Conservation (phyloP, 2,329 filamentous ascomycete species). For the Lasiodiplodia citricola region DNA sequence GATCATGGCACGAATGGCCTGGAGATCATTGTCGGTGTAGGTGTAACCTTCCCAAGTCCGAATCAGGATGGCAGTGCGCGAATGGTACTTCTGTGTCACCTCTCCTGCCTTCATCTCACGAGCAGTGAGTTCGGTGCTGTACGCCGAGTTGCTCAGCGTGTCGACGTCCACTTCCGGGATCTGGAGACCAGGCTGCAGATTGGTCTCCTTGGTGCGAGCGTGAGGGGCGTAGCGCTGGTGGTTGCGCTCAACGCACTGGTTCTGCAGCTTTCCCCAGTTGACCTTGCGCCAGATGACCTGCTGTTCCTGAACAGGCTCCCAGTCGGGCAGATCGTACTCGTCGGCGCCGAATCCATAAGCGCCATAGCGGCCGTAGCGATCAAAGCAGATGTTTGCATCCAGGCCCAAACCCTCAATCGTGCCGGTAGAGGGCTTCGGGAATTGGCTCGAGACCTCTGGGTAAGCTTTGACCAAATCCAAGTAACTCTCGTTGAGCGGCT, state of each 20-base stretch:
- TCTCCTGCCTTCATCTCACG: slow-evolving; percentile 7
- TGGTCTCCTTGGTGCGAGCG: slow-evolving; percentile 45
- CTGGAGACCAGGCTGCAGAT: slow-evolving; percentile 23
- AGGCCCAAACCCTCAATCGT: slow-evolving; percentile 46
- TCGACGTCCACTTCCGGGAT: slow-evolving; percentile 21
- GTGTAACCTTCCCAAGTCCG: slow-evolving; percentile 54
- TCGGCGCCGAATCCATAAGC: slow-evolving; percentile 64
- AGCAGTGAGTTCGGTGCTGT: slow-evolving; percentile 23
- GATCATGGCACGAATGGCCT: slow-evolving; percentile 52
- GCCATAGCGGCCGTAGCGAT: slow-evolving; percentile 58
- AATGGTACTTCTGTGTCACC: slow-evolving; percentile 42
- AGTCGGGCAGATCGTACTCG: slow-evolving; percentile 53
- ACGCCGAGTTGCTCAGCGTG: slow-evolving; percentile 9
- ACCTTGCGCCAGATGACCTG: slow-evolving; percentile 66
- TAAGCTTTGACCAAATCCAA: slow-evolving; percentile 71
- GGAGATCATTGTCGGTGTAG: slow-evolving; percentile 54
- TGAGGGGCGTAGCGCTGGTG: slow-evolving; percentile 61
- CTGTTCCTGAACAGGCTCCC: slow-evolving; percentile 36
- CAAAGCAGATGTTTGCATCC: slow-evolving; percentile 66
- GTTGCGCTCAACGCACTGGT: slow-evolving; percentile 69
- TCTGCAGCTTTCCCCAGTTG: slow-evolving; percentile 74
- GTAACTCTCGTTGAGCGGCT: slow-evolving; percentile 58
- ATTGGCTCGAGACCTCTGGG: slow-evolving; percentile 56
- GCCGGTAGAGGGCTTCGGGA: slow-evolving; percentile 44
- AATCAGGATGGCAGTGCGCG: slow-evolving; percentile 53